phyloP scores from a whole-genome alignment of 2,329 filamentous ascomycete species.

The Thelonectria discophora region DNA sequence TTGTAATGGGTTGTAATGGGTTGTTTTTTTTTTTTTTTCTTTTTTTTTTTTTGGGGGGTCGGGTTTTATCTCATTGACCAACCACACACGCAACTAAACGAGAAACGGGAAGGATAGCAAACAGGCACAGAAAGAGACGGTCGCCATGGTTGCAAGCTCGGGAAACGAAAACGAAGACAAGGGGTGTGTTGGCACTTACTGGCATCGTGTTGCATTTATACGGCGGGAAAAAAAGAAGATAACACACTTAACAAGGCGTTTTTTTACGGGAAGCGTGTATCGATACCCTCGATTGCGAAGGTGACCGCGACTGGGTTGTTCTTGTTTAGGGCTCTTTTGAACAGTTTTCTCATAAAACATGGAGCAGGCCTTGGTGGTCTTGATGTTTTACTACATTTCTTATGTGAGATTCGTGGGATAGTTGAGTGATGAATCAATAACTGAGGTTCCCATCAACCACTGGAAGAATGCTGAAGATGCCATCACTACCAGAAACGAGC shows the following conservation, averaged over 20 bases:
- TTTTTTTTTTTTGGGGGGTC: no score
- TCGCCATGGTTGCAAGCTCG: neutral
- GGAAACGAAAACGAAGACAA: neutral
- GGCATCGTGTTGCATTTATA: slow-evolving; percentile 22
- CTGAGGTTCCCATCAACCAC: no score
- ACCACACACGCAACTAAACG: neutral
- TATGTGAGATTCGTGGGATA: no score
- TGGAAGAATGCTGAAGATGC: no score
- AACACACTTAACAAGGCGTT: slow-evolving; percentile 23
- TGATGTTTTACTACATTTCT: neutral
- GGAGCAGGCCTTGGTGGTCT: neutral
- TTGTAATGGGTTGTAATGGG: slow-evolving; percentile 1
- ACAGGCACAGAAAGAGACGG: neutral
- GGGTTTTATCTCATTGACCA: neutral
- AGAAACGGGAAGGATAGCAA: neutral
- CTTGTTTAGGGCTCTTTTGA: neutral
- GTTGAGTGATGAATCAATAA: neutral
- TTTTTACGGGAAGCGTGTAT: slow-evolving; percentile 9
- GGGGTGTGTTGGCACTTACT: neutral
- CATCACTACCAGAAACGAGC: no score
- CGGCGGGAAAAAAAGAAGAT: slow-evolving; percentile 13
- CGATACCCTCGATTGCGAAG: neutral
- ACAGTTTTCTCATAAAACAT: slow-evolving; percentile 2
- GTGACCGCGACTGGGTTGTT: neutral
- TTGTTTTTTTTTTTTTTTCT: no score